phyloP scores from a whole-genome alignment of 2,329 filamentous ascomycete genomes.

The Trichophyton mentagrophytes region DNA sequence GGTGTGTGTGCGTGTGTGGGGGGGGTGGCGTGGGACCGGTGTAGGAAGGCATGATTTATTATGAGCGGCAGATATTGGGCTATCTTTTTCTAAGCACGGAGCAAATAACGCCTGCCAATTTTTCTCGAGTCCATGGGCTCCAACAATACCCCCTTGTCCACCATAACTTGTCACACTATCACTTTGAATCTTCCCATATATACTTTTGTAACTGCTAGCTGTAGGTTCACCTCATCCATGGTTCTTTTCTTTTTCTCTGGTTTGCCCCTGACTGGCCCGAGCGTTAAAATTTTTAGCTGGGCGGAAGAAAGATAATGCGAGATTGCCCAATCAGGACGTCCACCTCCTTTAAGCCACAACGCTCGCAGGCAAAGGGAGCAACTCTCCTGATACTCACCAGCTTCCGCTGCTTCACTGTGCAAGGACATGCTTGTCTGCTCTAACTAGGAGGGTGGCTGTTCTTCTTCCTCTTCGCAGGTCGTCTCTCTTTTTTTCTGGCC shows the following conservation, averaged over 20 bases:
- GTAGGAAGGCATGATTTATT: not conserved
- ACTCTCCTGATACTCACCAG: not conserved
- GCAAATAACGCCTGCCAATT: too few relatives aligned
- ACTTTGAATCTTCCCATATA: too few relatives aligned
- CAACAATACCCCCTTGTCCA: too few relatives aligned
- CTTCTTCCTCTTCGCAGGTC: not conserved
- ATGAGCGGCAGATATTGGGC: not conserved
- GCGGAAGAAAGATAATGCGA: slow-evolving; percentile 4
- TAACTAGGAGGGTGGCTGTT: not conserved
- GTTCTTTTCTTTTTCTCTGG: not conserved
- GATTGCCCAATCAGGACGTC: not conserved
- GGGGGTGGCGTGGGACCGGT: not conserved
- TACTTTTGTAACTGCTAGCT: not conserved
- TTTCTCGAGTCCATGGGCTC: too few relatives aligned
- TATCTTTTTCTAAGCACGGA: not conserved
- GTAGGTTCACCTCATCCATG: not conserved
- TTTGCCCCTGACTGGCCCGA: not conserved
- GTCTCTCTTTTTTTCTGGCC: not conserved
- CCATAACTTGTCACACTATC: too few relatives aligned
- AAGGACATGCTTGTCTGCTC: not conserved
- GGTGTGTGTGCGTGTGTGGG: too few relatives aligned
- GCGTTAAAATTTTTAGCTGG: not conserved
- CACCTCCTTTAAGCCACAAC: slow-evolving; percentile 1
- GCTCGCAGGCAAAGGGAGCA: not conserved
- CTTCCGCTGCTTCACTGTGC: not conserved